These are phyloP conservation scores for Phytopythium delawarense DNA, from an alignment of 352 stramenopile species.

Conservation along the genomic window DNA sequence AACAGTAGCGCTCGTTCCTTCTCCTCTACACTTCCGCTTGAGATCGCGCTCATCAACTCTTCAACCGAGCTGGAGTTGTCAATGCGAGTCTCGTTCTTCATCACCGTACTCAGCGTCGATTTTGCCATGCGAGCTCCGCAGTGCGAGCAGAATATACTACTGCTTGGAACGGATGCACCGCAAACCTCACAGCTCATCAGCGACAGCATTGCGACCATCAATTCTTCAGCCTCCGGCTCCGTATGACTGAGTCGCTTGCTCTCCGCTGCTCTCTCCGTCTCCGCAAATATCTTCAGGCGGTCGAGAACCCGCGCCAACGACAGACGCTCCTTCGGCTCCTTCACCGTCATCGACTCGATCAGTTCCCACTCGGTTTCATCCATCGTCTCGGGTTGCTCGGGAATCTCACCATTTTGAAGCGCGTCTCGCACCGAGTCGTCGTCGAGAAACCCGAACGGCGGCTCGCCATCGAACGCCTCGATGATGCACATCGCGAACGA, in stretches of 20 bases:
- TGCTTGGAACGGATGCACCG: too few relatives aligned
- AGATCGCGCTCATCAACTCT: too few relatives aligned
- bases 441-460: not conserved
- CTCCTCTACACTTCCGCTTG: too few relatives aligned
- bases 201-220: too few relatives aligned
- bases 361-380: not conserved
- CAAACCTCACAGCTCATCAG: too few relatives aligned
- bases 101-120: too few relatives aligned
- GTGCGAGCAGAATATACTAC: too few relatives aligned
- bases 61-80: too few relatives aligned
- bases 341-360: not conserved
- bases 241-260: not conserved
- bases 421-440: not conserved
- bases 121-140: too few relatives aligned
- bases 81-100: too few relatives aligned
- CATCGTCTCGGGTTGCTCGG: not conserved
- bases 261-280: not conserved
- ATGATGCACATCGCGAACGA: conserved; percentile 15
- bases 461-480: not conserved
- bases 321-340: not conserved
- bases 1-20: too few relatives aligned
- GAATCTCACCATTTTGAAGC: not conserved
- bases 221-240: too few relatives aligned
- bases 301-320: not conserved
- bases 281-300: not conserved